Evolutionary conservation across 169 alveolate genomes (phyloP).

Genomic region (Plasmodium fragile): DNA sequence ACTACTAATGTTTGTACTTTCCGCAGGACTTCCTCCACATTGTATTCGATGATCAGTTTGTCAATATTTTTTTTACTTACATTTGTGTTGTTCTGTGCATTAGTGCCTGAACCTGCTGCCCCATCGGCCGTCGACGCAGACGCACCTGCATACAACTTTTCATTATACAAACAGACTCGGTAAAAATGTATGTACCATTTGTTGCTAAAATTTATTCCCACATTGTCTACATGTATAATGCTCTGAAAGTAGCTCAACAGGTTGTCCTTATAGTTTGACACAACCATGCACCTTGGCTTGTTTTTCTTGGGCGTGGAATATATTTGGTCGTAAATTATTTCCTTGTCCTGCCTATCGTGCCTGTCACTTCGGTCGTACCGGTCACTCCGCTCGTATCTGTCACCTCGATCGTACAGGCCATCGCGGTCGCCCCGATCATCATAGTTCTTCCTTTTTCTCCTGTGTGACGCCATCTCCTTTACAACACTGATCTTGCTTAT

Average conservation of each 20-base stretch:
- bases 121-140: neutral
- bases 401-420: neutral
- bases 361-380: neutral
- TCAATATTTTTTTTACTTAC: conserved; percentile 16
- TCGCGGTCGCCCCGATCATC: neutral
- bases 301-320: conserved; percentile 50
- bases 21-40: conserved; percentile 36
- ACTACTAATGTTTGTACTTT: conserved; percentile 24
- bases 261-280: conserved; percentile 35
- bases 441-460: neutral
- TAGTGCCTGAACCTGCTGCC: neutral
- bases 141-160: neutral
- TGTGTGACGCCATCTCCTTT: neutral
- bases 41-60: conserved; percentile 33
- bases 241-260: conserved; percentile 19
- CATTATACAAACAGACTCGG: conserved; percentile 38
- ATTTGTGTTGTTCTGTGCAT: neutral
- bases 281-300: conserved; percentile 66
- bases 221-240: conserved; percentile 14
- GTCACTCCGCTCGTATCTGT: neutral
- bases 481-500: neutral
- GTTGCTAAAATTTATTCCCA: conserved; percentile 2
- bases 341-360: conserved; percentile 22
- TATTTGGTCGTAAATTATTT: conserved; percentile 69
- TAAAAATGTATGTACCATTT: conserved; percentile 73